Evolutionary conservation across 352 stramenopile genomes (phyloP).

Genomic region (Phytophthora kernoviae): DNA sequence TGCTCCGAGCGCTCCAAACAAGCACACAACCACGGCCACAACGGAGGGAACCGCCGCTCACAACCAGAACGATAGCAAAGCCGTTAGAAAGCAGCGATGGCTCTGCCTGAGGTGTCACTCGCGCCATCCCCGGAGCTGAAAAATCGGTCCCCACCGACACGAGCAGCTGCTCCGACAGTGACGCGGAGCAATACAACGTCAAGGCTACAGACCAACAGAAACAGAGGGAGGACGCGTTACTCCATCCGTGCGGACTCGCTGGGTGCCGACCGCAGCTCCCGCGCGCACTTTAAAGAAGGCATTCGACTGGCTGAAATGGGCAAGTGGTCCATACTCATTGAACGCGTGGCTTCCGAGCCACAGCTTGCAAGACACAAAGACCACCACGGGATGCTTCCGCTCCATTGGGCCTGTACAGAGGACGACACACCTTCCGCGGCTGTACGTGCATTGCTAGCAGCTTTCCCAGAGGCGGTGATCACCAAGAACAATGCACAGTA

Average conservation of each 20-base stretch:
- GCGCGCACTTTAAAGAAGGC: slow-evolving; percentile 79
- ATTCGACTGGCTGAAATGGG: slow-evolving; percentile 85
- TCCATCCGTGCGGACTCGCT: slow-evolving; percentile 31
- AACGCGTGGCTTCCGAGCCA: slow-evolving; percentile 56
- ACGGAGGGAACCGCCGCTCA: slow-evolving; percentile 1
- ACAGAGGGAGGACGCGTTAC: slow-evolving; percentile 18
- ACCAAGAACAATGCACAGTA: slow-evolving; percentile 87
- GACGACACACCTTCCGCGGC: slow-evolving; percentile 69
- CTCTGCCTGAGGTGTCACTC: not conserved
- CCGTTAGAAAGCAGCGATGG: not conserved
- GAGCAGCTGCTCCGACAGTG: slow-evolving; percentile 29
- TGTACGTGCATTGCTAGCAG: slow-evolving; percentile 64
- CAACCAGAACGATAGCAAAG: not conserved
- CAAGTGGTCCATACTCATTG: slow-evolving; percentile 72
- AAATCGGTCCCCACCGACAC: slow-evolving; percentile 28
- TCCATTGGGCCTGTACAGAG: slow-evolving; percentile 87
- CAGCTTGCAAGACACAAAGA: slow-evolving; percentile 79
- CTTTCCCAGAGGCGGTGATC: slow-evolving; percentile 77
- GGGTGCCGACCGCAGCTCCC: slow-evolving; percentile 41
- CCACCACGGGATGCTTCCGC: slow-evolving; percentile 83
- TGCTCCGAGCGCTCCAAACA: slow-evolving; percentile 14
- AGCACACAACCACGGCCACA: slow-evolving; percentile 24
- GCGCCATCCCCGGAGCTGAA: slow-evolving; percentile 23
- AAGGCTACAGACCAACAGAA: slow-evolving; percentile 9
- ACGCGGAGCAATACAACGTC: slow-evolving; percentile 19